Conservation (phyloP, 495 filamentous ascomycete species). For the Coniosporium apollinis region DNA sequence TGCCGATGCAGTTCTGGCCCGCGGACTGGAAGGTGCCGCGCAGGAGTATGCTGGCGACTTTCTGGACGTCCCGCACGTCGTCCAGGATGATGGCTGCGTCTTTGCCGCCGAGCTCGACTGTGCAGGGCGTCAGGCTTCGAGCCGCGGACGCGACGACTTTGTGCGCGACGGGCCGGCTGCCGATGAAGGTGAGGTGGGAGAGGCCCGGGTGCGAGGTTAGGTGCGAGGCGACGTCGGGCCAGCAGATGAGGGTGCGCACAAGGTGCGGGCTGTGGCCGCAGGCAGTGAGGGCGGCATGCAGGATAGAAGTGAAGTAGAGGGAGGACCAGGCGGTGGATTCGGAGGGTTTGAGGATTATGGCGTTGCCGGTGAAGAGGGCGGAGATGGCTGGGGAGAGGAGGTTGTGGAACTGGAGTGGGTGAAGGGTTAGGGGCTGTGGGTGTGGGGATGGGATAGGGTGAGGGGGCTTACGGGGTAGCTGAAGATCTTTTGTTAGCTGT, state of each 20-base stretch:
- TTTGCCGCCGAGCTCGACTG: conserved; percentile 87
- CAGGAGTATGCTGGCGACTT: conserved; percentile 66
- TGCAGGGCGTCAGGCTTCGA: conserved; percentile 64
- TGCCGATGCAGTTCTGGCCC: conserved; percentile 97
- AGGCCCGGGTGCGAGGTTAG: conserved; percentile 78
- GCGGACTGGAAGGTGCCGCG: conserved; percentile 88
- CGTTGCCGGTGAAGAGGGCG: conserved; percentile 84
- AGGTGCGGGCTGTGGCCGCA: conserved; percentile 75
- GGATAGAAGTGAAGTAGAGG: conserved; percentile 60
- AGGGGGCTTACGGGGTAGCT: neutral
- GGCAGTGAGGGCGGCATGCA: conserved; percentile 56
- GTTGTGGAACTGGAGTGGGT: conserved; percentile 67
- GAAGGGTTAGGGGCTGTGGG: neutral
- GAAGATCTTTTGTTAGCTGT: neutral
- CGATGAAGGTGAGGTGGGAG: conserved; percentile 93
- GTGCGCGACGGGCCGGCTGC: conserved; percentile 71
- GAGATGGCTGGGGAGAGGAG: conserved; percentile 81
- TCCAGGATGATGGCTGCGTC: conserved; percentile 88
- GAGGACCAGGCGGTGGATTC: conserved; percentile 90
- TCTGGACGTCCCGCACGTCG: conserved; percentile 44
- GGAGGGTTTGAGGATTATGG: conserved; percentile 76
- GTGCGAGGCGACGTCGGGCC: conserved; percentile 63
- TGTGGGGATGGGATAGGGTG: neutral
- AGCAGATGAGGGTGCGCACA: conserved; percentile 72
- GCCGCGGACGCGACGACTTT: conserved; percentile 75